phyloP scores from a whole-genome alignment of 2,329 filamentous ascomycete species.

The Aspergillus cejpii region DNA sequence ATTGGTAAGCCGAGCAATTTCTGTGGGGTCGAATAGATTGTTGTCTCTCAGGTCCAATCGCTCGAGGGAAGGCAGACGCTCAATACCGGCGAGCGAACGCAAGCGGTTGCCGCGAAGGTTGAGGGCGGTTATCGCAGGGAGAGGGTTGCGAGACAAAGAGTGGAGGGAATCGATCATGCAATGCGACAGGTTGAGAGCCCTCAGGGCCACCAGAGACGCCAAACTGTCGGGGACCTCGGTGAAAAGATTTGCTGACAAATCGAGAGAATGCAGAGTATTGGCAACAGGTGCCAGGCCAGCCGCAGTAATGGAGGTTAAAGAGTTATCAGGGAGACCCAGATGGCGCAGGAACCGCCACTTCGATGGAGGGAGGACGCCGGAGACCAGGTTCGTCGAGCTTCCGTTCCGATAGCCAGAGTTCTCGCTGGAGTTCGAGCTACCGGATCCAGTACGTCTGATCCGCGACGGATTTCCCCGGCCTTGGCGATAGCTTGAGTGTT shows the following conservation, averaged over 20 bases:
- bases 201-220: slow-evolving; percentile 75
- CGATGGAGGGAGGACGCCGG: slow-evolving; percentile 66
- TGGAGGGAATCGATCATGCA: slow-evolving; percentile 97
- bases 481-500: slow-evolving; percentile 60
- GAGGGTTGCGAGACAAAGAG: slow-evolving; percentile 70
- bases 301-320: slow-evolving; percentile 69
- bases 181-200: slow-evolving; percentile 86
- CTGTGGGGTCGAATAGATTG: slow-evolving; percentile 78
- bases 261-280: slow-evolving; percentile 82
- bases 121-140: slow-evolving; percentile 87
- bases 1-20: slow-evolving; percentile 79
- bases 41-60: slow-evolving; percentile 89
- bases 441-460: slow-evolving; percentile 78
- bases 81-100: slow-evolving; percentile 78
- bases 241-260: slow-evolving; percentile 88
- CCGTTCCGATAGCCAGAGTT: slow-evolving; percentile 50
- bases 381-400: slow-evolving; percentile 71
- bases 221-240: slow-evolving; percentile 90
- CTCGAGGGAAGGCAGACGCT: slow-evolving; percentile 81
- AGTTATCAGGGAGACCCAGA: slow-evolving; percentile 85
- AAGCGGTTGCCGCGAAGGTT: slow-evolving; percentile 87
- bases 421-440: slow-evolving; percentile 78
- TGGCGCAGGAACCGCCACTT: slow-evolving; percentile 96
- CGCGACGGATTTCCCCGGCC: slow-evolving; percentile 62
- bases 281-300: slow-evolving; percentile 73